phyloP scores from a whole-genome alignment of 2,329 filamentous ascomycete genomes.

The Fusarium sp. region DNA sequence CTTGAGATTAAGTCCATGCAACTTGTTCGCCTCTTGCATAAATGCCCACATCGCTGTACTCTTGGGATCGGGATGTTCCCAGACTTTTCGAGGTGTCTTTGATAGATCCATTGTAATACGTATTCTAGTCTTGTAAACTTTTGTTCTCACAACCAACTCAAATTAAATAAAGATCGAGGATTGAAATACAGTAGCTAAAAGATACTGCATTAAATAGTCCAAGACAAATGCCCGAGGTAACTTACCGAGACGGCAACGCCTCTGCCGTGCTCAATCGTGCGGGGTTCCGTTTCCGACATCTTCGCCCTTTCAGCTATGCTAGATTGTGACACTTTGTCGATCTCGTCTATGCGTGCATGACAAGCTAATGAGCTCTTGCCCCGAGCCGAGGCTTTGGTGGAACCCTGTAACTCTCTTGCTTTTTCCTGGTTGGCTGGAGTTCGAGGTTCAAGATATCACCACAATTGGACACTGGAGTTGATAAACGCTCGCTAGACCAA shows the following conservation, averaged over 20 bases:
- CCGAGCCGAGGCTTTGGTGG: slow-evolving; percentile 33
- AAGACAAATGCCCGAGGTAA: slow-evolving; percentile 36
- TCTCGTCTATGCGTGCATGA: slow-evolving; percentile 18
- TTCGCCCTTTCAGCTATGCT: slow-evolving; percentile 7
- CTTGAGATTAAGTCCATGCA: slow-evolving; percentile 67
- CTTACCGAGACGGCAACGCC: slow-evolving; percentile 8
- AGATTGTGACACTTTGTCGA: slow-evolving; percentile 22
- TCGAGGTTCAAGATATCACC: background rate
- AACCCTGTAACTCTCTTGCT: background rate
- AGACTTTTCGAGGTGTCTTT: slow-evolving; percentile 70
- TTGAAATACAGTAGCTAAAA: background rate
- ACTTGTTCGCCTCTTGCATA: slow-evolving; percentile 73
- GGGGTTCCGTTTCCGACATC: slow-evolving; percentile 33
- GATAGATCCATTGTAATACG: slow-evolving; percentile 48
- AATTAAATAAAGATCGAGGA: background rate
- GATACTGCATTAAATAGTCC: slow-evolving; percentile 8
- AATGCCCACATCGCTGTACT: slow-evolving; percentile 75
- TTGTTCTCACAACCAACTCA: background rate
- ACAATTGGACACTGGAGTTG: background rate
- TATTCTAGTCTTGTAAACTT: background rate
- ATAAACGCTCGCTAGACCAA: background rate
- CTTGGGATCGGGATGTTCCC: slow-evolving; percentile 73
- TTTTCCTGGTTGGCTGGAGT: background rate
- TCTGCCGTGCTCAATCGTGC: slow-evolving; percentile 28
- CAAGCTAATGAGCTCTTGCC: background rate